Evolutionary conservation across 192 early-diverging fungal genomes (phyloP).

Genomic region (Coemansia sp.): DNA sequence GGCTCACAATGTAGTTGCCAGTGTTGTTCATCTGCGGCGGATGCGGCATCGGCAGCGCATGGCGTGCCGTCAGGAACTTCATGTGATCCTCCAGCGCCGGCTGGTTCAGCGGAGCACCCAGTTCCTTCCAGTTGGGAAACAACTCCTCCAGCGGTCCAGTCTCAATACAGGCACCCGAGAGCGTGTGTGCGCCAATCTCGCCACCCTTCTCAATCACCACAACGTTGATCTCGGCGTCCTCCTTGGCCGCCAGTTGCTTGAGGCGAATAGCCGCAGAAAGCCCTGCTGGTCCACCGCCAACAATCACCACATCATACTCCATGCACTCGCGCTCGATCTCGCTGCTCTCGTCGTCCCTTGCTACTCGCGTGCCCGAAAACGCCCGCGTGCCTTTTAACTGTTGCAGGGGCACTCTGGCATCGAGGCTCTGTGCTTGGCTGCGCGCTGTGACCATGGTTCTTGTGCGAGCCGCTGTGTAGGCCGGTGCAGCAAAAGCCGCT

Average conservation of each 20-base stretch:
- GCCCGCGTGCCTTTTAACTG: too few species aligned
- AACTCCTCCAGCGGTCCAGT: conserved; percentile 88
- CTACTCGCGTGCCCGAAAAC: background rate
- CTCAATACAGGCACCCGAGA: conserved; percentile 95
- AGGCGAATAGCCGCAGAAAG: conserved; percentile 92
- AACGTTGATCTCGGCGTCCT: conserved; percentile 80
- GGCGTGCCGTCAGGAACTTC: conserved; percentile 73
- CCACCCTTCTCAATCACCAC: conserved; percentile 91
- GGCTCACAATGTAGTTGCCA: conserved; percentile 96
- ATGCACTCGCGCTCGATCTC: conserved; percentile 64
- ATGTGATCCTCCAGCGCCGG: conserved; percentile 83
- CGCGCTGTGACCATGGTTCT: too few species aligned
- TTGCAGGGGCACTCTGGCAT: too few species aligned
- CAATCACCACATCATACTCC: conserved; percentile 93
- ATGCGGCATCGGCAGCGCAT: conserved; percentile 80
- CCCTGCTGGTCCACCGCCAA: conserved; percentile 93
- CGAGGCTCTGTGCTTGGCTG: too few species aligned
- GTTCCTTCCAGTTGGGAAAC: conserved; percentile 97
- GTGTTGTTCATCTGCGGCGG: conserved; percentile 95
- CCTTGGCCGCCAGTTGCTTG: conserved; percentile 83
- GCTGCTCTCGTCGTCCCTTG: conserved; percentile 32
- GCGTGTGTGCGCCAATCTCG: conserved; percentile 91
- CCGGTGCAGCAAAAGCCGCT: too few species aligned
- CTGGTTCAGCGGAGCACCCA: conserved; percentile 86
- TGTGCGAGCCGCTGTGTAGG: too few species aligned